Conservation (phyloP, 2,329 filamentous ascomycete genomes). For the Leptosphaerulina australis region DNA sequence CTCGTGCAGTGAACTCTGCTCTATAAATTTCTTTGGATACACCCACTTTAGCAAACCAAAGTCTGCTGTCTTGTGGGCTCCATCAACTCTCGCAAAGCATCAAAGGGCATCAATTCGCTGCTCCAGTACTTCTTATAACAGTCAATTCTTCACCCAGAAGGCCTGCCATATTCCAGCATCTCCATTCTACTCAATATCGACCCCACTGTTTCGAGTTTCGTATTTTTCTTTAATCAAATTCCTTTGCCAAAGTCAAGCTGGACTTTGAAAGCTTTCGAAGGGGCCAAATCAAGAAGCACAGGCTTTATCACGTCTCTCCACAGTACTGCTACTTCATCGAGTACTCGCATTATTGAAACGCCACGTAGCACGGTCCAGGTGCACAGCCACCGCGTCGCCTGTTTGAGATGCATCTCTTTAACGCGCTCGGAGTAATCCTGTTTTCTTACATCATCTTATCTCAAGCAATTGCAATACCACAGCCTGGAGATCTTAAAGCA, state of each 20-base stretch:
- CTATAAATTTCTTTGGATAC: neutral
- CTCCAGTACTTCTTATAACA: neutral
- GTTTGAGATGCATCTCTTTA: constrained; percentile 23
- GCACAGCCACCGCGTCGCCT: constrained; percentile 31
- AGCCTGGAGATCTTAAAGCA: constrained; percentile 4
- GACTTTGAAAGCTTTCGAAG: neutral
- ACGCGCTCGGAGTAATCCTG: constrained; percentile 25
- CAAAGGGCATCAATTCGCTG: neutral
- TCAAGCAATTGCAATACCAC: constrained; percentile 34
- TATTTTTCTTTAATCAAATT: neutral
- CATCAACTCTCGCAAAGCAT: neutral
- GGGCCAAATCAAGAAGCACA: neutral
- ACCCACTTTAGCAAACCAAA: neutral
- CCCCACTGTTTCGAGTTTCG: neutral
- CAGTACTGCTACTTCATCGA: neutral
- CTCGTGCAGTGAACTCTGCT: neutral
- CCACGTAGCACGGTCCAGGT: constrained; percentile 27
- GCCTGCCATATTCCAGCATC: neutral
- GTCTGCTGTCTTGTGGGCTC: neutral
- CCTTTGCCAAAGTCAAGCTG: neutral
- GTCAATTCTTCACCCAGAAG: neutral
- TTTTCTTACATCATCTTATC: constrained; percentile 26
- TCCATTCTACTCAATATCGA: neutral
- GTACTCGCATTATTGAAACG: constrained; percentile 24
- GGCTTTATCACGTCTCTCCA: neutral